These are phyloP conservation scores for Kuraishia molischiana DNA, from an alignment of 805 yeast genomes.

Conservation along the genomic window DNA sequence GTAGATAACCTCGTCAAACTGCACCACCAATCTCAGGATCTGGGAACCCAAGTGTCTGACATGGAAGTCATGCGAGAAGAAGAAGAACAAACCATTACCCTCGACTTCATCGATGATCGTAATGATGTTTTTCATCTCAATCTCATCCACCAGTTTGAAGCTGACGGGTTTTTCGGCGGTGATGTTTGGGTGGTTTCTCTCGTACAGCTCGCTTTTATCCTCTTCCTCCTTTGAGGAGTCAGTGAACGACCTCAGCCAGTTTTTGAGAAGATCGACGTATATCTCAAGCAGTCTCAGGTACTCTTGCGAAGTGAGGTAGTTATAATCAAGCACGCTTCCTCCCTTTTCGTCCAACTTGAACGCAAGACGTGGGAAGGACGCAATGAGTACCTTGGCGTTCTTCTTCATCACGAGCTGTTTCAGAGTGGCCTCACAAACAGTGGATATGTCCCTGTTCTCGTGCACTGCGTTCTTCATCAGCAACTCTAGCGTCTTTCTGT, in stretches of 20 bases:
- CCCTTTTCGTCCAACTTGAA: constrained; percentile 71
- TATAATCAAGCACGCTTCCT: constrained; percentile 39
- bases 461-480: constrained; percentile 73
- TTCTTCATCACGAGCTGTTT: constrained; percentile 56
- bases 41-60: constrained; percentile 69
- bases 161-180: constrained; percentile 17
- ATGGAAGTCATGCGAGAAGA: constrained; percentile 77
- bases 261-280: constrained; percentile 69
- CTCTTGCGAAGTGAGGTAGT: constrained; percentile 50
- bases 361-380: constrained; percentile 69
- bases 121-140: constrained; percentile 70
- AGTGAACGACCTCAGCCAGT: constrained; percentile 70
- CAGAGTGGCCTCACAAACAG: constrained; percentile 54
- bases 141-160: constrained; percentile 36
- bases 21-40: constrained; percentile 69
- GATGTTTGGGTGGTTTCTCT: constrained; percentile 22
- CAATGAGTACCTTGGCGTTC: constrained; percentile 62
- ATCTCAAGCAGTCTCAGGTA: constrained; percentile 52
- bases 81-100: constrained; percentile 87
- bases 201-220: constrained; percentile 22
- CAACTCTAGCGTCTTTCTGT: constrained; percentile 61
- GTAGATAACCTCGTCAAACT: constrained; percentile 76
- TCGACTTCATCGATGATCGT: constrained; percentile 91
- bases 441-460: constrained; percentile 47
- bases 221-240: constrained; percentile 12